Base-by-base conservation (phyloP, 2,329 filamentous ascomycete species). In the Colletotrichum chlorophyti region DNA sequence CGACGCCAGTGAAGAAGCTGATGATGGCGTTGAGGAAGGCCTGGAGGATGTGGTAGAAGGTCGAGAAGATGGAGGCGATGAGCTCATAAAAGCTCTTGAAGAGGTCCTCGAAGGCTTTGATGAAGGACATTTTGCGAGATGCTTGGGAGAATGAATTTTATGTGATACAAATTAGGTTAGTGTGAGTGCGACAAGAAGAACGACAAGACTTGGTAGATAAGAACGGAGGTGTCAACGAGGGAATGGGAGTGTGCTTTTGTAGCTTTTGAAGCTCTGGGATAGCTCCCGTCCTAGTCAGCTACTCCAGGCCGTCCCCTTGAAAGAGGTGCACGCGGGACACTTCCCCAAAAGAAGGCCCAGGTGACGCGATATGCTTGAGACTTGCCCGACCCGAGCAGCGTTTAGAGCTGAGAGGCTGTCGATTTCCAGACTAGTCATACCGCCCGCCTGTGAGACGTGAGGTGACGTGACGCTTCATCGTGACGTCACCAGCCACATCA, bases 61-160 rank as follows among this genome's bases (percentile, higher is more conserved):
- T 69, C 29, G 65, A 63, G 24, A 78, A 63, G 45, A 78, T 58
- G 5, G 74, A 76, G 29, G 70, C 65, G 34, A 77, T 58, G 26
- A 79, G 73, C 66, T 78, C 75, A 58, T 73, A 76, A 65, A 78
- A 67, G 65, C 73, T 76, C 63, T 70, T 74, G 66, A 77, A 65
- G 45, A 77, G 67, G 63, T 75, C 71, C 40, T 65, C 64, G 48
- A 78, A 60, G 26, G 74, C 76, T 40, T 66, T 63, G 19, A 69
- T 68, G 65, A 77, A 58, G 38, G 72, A 66, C 72, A 74, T 73
- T 51, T 49, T 71, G 61, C n/a, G 42, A 15, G 29, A 10, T 24
- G 3, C 24, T 32, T 40, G n/a, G 4, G n/a, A 2, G 14, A 9
- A 5, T n/a, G n/a, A n/a, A n/a, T n/a, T n/a, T n/a, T n/a, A n/a